Base-by-base conservation (phyloP, 2,329 filamentous ascomycete genomes). In the Cordyceps cateniannulata region DNA sequence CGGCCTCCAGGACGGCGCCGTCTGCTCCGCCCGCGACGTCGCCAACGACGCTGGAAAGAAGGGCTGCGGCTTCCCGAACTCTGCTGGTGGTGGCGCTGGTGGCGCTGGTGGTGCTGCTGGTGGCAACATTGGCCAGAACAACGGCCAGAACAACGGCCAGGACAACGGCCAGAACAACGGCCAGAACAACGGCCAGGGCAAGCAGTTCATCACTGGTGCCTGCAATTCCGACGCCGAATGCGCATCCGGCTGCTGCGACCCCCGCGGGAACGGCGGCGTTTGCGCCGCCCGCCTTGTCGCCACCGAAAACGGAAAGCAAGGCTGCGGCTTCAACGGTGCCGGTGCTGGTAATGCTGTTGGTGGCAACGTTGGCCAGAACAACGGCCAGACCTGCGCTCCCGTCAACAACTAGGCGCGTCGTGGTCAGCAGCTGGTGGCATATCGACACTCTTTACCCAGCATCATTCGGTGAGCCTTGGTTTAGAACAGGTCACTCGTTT, bases 1-100 rank as follows among this genome's bases (percentile, higher is more conserved):
- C 20, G 64, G 57, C 10, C 62, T 65, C 9, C 60, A 55, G 6
- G 63, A 62, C 12, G 64, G 62, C 22, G 70, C 67, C 38, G 66
- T 71, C 47, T 69, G 71, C 68, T 70, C 70, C 10, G 70, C 63
- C 10, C 63, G 61, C 49, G 66, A 62, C 1, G 69, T 67, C 1
- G 65, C 65, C 50, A 67, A 68, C 50, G 64, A 68, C 51, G 65
- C 67, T 22, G 71, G 70, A 60, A 73, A 73, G 66, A 66, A 66
- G 22, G 72, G 72, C 12, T 74, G 72, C 44, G 69, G 68, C 12
- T 73, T 73, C 51, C 12, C 22, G 10, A 48, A 16, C 22, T 57
- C 40, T 14, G 67, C 35, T 9, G 47, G 9, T 24, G 51, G 9
- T 27, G 44, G 29, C 5, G 32, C 5, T 12, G 52, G 45, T 16